phyloP scores from a whole-genome alignment of 2,329 filamentous ascomycete genomes.

The Talaromyces marneffei region DNA sequence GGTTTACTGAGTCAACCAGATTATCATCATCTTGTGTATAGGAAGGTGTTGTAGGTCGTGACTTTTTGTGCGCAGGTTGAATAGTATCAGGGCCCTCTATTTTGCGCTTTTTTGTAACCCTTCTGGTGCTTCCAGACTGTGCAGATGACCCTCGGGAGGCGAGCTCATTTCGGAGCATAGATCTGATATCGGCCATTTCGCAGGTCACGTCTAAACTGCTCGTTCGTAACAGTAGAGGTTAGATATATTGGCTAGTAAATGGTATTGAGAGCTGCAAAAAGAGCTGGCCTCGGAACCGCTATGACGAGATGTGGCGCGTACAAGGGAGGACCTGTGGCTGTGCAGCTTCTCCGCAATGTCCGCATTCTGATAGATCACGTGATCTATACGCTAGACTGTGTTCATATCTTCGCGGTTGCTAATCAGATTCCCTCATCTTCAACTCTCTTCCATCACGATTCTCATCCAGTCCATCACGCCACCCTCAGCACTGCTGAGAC shows the following conservation, averaged over 20 bases:
- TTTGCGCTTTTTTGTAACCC: slow-evolving; percentile 51
- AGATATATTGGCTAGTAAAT: background rate
- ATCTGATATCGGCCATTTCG: slow-evolving; percentile 70
- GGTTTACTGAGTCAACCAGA: background rate
- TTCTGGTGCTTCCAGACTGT: slow-evolving; percentile 37
- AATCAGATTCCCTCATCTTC: slow-evolving; percentile 11
- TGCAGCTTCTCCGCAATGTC: background rate
- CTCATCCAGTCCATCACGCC: background rate
- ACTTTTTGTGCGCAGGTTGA: slow-evolving; percentile 38
- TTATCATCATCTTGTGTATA: slow-evolving; percentile 21
- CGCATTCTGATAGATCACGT: background rate
- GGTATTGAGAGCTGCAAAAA: background rate
- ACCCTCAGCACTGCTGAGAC: background rate
- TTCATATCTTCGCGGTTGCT: slow-evolving; percentile 10
- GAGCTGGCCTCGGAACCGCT: background rate
- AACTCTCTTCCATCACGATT: slow-evolving; percentile 11
- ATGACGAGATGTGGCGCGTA: slow-evolving; percentile 15
- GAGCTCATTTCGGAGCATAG: slow-evolving; percentile 72
- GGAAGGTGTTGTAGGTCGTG: slow-evolving; percentile 31
- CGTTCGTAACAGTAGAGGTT: background rate
- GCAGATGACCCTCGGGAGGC: slow-evolving; percentile 66
- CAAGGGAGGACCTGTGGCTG: background rate
- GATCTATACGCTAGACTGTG: background rate
- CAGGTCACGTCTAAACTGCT: background rate
- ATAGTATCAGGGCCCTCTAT: slow-evolving; percentile 37